Base-by-base conservation (phyloP, 192 early-diverging fungal genomes). In the Backusella psychrophila region DNA sequence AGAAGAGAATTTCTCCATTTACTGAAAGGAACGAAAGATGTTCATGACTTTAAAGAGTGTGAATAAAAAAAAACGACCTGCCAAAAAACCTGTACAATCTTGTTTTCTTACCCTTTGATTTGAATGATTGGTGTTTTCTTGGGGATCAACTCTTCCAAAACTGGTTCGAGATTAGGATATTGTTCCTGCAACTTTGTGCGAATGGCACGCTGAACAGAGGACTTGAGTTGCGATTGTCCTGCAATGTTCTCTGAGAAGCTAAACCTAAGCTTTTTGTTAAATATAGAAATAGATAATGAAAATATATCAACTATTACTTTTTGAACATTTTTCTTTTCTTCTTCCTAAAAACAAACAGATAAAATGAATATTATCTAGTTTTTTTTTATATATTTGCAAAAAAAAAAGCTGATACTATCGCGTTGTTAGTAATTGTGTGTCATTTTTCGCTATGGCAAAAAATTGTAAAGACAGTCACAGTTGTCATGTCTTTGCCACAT, bases 71-170 rank as follows among this genome's bases (percentile, higher is more conserved):
- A 33, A 31, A 31, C 2, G 31, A 31, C 31, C 73, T 46, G n/a
- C 12, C 31, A 31, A 33, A 66, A 17, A 31, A 59, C 26, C 6
- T 11, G 26, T 8, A 19, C 15, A 26, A 14, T 39, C 46, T 3
- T 63, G 7, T 73, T 4, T 56, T n/a, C 36, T 70, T 80, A 94
- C 93, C 95, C 94, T 85, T 99, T 99, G 72, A 95, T 88, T 65
- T 95, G 89, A 42, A 94, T 82, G 76, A 98, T 77, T 31, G 91
- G 93, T 17, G 94, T 83, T 83, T 98, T 99, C 79, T 99, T 99
- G n/a, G 98, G 98, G 76, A 99, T 82, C 23, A 99, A 83, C 41
- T 98, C 96, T 77, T 99, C 97, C 56, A 98, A 85, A 80, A 93
- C 88, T 15, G 92, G 83, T 74, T 93, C 93, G 3, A 99, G 84